Base-by-base conservation (phyloP, 352 stramenopile genomes). In the Pythium aquatile region DNA sequence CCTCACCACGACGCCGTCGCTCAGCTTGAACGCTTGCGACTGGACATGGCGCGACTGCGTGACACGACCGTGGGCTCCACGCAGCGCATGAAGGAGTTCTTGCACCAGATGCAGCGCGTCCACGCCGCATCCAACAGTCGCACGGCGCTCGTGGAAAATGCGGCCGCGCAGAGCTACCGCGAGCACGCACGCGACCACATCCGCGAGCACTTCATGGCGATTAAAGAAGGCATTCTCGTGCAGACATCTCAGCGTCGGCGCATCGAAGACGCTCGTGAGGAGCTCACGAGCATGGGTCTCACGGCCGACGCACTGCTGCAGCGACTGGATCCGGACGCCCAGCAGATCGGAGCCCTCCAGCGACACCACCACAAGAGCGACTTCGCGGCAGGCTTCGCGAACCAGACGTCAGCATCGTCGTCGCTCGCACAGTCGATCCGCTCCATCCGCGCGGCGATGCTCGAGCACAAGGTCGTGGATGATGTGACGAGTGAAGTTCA, bases 221-320 rank as follows among this genome's bases (percentile, higher is more conserved):
- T 74, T n/a, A 69, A 70, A 51, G 68, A 74, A 56, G 68, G 53
- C 2, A 74, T 74, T 17, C 32, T 74, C 37, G 30, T 69, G 4
- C 68, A 74, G 20, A 65, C 55, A 1, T 74, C 68, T 30, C 62
- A 74, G 39, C 42, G 58, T 14, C 61, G 68, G 16, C 61, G 58
- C 17, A 66, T 74, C 39, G 62, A 74, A n/a, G 68, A 64, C 20
- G 66, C 59, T 11, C 52, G 58, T 0, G 29, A 53, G 8, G 60
- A 68, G 42, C 46, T 71, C 0, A 20, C 32, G 11, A 20, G 61
- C 16, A 70, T 70, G 63, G 61, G 64, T 20, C 54, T 63, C 42
- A 66, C 58, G n/a, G 65, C 33, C 5, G 58, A 66, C 14, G 37
- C 64, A 14, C 39, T 62, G 17, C 10, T 53, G 26, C 48, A 57